Percentiles rank a stretch among this genome's conserved stretches.
These are phyloP conservation scores for Adansonia gregorii DNA, from an alignment of 441 rosid species.

Conservation along the genomic window DNA sequence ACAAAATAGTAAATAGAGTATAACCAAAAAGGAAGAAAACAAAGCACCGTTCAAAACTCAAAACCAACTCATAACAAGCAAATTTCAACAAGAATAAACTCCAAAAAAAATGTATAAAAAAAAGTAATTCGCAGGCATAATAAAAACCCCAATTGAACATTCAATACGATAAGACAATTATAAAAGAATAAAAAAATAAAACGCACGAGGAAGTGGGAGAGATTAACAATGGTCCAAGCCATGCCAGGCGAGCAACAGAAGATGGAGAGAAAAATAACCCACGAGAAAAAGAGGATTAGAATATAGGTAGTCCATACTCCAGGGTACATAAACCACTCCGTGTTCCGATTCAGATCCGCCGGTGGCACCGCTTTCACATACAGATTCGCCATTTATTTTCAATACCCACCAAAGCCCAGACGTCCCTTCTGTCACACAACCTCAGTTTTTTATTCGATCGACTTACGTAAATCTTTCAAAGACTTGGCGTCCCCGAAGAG, in stretches of 20 bases:
- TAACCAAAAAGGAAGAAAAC: too few species aligned
- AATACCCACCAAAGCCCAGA: neutral
- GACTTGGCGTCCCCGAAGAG: neutral
- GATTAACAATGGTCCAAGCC: slow-evolving; percentile 95
- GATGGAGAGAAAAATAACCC: slow-evolving; percentile 81
- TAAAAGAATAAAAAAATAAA: neutral
- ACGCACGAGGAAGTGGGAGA: slow-evolving; percentile 75
- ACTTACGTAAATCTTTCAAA: neutral
- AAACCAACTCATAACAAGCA: neutral
- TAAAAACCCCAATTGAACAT: slow-evolving; percentile 19
- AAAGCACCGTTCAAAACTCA: neutral
- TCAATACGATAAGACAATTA: neutral
- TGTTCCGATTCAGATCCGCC: slow-evolving; percentile 91
- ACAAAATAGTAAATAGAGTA: neutral
- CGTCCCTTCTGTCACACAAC: neutral
- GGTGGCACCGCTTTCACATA: slow-evolving; percentile 83
- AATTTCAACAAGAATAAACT: neutral
- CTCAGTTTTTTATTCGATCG: neutral
- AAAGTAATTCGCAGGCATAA: slow-evolving; percentile 4
- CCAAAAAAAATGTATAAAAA: neutral
- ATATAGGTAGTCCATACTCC: slow-evolving; percentile 93
- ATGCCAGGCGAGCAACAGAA: slow-evolving; percentile 82
- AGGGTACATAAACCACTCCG: slow-evolving; percentile 97
- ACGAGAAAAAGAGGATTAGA: slow-evolving; percentile 69
- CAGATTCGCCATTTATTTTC: slow-evolving; percentile 49